These are phyloP conservation scores for Nakataea oryzae DNA, from an alignment of 2,329 filamentous ascomycete species.

Conservation along the genomic window DNA sequence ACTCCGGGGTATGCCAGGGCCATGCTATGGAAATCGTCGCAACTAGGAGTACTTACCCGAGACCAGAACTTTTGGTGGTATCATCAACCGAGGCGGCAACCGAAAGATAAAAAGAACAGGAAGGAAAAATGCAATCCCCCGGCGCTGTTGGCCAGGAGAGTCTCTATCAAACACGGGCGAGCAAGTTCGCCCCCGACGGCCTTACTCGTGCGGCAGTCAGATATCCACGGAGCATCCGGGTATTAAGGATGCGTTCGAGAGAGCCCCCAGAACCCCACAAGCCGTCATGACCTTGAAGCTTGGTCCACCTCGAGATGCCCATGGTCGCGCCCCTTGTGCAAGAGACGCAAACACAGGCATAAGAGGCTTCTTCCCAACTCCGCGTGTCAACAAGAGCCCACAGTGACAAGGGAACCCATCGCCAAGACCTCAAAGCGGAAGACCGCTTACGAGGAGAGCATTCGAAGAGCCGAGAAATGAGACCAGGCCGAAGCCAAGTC, in stretches of 20 bases:
- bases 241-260: neutral
- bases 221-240: neutral
- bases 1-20: neutral
- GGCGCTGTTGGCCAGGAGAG: no score
- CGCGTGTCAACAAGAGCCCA: constrained; percentile 10
- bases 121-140: neutral
- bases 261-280: constrained; percentile 6
- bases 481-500: constrained; percentile 7
- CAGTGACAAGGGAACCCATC: constrained; percentile 15
- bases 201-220: neutral
- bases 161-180: neutral
- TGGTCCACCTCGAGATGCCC: constrained; percentile 8
- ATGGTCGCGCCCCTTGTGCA: neutral
- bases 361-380: constrained; percentile 10
- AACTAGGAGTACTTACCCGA: neutral
- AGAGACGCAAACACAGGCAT: constrained; percentile 2
- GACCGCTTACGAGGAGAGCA: constrained; percentile 12
- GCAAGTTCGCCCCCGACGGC: neutral
- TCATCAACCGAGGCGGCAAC: neutral
- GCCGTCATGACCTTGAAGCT: constrained; percentile 10
- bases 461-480: constrained; percentile 1
- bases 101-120: no score
- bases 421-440: constrained; percentile 5
- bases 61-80: neutral
- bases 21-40: neutral